Evolutionary conservation across 768 basidiomycete genomes (phyloP), one percentile per base, ranked within the genome.

Genomic region (Hygrocybe punicea): DNA sequence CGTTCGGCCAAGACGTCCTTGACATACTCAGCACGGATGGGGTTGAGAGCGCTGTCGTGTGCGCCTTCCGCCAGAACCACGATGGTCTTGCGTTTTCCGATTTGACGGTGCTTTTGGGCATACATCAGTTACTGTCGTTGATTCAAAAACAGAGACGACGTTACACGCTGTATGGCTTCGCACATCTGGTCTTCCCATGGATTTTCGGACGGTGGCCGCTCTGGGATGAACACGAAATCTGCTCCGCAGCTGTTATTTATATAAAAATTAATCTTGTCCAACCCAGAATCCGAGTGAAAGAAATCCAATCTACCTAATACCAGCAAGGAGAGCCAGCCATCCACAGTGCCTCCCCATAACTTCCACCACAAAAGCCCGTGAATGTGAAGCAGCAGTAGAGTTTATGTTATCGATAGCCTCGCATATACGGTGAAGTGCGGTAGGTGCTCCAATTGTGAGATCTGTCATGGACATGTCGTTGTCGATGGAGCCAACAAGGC

Each of bases 311-410:
- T 65, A 90, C 87, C 90, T 91, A 50, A 98, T 88, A 59, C 90
- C 94, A 10, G 94, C 97, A 65, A 94, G 80, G 21, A 98, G 78
- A 2, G 97, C 94, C 16, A 98, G 78, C 97, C 97, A 99, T n/a
- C 97, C 97, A 71, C 97, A 98, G 69, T 98, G 92, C 55, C 96
- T 78, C n/a, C 97, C 97, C 97, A 98, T 99, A 53, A 98, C 97
- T 72, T 98, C 97, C 39, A 99, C 80, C 40, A 99, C 95, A 71
- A 99, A 99, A 0, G 97, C 97, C 56, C 97, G 84, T 25, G 94
- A 98, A 71, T 99, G 97, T 55, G 93, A 96, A 60, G 82, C 83
- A 6, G 97, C 97, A 7, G 97, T 98, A 4, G 94, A 95, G 64
- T 94, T 96, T 72, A 99, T 98, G 62, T 93, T 96, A 69, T 99